Evolutionary conservation across 768 basidiomycete genomes (phyloP).

Genomic region (Tylopilus sp.): DNA sequence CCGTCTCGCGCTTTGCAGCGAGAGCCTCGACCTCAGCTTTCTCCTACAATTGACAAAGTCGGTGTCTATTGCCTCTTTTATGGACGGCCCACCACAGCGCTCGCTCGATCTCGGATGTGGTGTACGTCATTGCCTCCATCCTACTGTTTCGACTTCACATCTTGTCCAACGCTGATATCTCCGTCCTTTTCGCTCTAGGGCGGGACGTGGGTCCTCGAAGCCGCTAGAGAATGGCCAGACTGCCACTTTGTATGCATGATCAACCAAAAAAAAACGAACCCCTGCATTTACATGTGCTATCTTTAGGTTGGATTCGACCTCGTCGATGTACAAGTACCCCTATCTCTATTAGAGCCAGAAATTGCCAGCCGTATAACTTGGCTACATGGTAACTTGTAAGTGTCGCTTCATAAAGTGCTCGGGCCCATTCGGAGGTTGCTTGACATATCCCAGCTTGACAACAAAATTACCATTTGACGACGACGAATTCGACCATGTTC

Average conservation of each 20-base stretch:
- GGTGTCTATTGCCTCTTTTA: conserved; percentile 58
- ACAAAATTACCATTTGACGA: conserved; percentile 78
- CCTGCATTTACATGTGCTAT: conserved; percentile 4
- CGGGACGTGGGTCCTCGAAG: conserved; percentile 70
- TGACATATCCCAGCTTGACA: conserved; percentile 49
- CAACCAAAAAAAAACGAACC: not conserved
- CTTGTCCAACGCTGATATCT: not conserved
- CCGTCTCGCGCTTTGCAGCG: conserved; percentile 33
- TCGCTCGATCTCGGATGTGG: conserved; percentile 74
- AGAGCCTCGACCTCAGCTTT: conserved; percentile 53
- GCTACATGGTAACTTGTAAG: conserved; percentile 78
- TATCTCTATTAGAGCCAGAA: conserved; percentile 45
- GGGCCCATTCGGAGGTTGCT: not conserved
- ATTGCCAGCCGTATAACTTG: conserved; percentile 61
- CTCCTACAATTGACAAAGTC: conserved; percentile 46
- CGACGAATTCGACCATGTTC: conserved; percentile 81
- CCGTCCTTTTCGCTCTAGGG: conserved; percentile 36
- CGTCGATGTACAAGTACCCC: conserved; percentile 68
- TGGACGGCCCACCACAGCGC: conserved; percentile 45
- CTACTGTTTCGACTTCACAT: not conserved
- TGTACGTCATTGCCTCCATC: conserved; percentile 38
- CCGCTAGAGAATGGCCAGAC: conserved; percentile 66
- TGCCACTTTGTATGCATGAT: conserved; percentile 55
- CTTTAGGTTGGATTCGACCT: conserved; percentile 74
- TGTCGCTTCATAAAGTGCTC: not conserved